Evolutionary conservation across 306 rosid genomes (phyloP).

Genomic region (Castanopsis chinensis): DNA sequence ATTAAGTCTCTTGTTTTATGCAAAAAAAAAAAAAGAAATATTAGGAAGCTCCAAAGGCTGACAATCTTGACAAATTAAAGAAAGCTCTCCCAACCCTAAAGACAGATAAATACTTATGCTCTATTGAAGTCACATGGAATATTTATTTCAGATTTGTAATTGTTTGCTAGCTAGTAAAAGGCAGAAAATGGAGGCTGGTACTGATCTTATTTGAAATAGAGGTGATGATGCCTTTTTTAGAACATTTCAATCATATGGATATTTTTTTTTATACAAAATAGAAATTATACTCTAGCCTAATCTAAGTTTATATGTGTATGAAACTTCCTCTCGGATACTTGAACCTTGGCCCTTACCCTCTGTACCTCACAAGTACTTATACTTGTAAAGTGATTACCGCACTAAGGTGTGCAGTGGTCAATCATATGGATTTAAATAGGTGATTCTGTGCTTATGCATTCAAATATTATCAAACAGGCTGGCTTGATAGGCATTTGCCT

Average conservation of each 20-base stretch:
- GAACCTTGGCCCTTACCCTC: rapidly evolving
- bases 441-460: constrained; percentile 49
- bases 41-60: constrained; percentile 21
- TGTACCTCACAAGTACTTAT: too few species aligned
- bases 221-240: constrained; percentile 46
- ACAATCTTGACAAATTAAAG: constrained; percentile 44
- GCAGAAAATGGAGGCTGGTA: constrained; percentile 1
- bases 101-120: constrained; percentile 42
- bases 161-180: constrained; percentile 5
- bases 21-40: too few species aligned
- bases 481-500: constrained; percentile 8
- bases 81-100: constrained; percentile 46
- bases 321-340: rapidly evolving
- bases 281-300: too few species aligned
- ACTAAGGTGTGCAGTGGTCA: rapidly evolving
- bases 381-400: too few species aligned
- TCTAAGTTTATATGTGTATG: too few species aligned
- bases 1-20: too few species aligned
- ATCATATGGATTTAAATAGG: too few species aligned
- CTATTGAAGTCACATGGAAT: not conserved
- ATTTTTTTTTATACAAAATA: too few species aligned
- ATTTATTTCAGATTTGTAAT: constrained; percentile 12
- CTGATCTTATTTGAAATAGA: constrained; percentile 28
- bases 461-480: constrained; percentile 56
- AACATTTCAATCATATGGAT: constrained; percentile 13